Evolutionary conservation across 352 stramenopile species (phyloP), one percentile per base, ranked within the genome.

Genomic region (Globisporangium alternatum): DNA sequence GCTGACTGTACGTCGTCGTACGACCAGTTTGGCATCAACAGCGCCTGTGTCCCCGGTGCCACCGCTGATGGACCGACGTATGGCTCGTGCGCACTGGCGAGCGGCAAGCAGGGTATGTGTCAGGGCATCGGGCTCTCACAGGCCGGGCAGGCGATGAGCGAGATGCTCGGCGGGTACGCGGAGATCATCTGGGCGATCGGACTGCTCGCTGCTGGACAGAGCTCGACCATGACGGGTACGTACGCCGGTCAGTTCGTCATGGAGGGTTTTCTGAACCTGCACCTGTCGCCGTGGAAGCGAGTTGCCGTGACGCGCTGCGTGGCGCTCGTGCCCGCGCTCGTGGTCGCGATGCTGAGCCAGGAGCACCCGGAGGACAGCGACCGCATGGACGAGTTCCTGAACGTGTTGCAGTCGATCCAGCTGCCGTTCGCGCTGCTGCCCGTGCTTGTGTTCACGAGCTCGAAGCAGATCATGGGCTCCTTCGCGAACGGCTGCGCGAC

Each of bases 241-340:
- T 98, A 98, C 69, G 96, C 96, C 0, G 96, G 96, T 12, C 96
- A 99, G 73, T 98, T 98, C 60, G 94, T 99, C 31, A 99, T 99
- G 95, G 92, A 98, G 77, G 96, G 96, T 0, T 99, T 99, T 61
- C 72, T 98, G n/a, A 81, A 97, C 53, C 74, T 98, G 30, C 81
- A 88, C 37, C 62, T 98, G 10, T 81, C 93, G 5, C 79, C 92
- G 21, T 73, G 83, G 83, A 91, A 91, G 65, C 83, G 83, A 58
- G 83, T 91, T 12, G 77, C 78, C 0, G 62, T 93, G 15, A 99
- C 96, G 4, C 89, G 96, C 19, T 86, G 94, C 47, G 88, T 98
- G 6, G 96, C 96, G 2, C 90, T 99, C 7, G 74, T 93, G 8
- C 93, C 91, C 12, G 91, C 91, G 7, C 68, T 98, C 44, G 70